phyloP scores from a whole-genome alignment of 345 rosid genomes.

The Stellera chamaejasme region DNA sequence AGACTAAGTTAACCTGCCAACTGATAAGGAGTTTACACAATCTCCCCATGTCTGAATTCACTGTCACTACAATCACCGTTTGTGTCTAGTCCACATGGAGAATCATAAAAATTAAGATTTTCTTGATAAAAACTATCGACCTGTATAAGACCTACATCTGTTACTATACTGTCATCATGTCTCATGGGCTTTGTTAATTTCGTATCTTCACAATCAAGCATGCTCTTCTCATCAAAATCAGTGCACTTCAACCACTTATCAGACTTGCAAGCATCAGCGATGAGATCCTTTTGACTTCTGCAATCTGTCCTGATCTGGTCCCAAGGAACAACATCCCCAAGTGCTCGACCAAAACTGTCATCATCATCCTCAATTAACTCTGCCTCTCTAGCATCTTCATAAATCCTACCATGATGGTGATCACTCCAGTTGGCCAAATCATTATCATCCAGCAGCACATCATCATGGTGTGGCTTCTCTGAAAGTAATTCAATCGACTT shows the following conservation, averaged over 20 bases:
- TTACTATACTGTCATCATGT: constrained; percentile 70
- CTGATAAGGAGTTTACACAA: constrained; percentile 38
- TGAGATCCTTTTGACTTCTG: constrained; percentile 64
- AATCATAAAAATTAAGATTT: constrained; percentile 89
- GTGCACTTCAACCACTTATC: constrained; percentile 89
- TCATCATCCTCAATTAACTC: constrained; percentile 86
- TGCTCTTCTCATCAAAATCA: constrained; percentile 87
- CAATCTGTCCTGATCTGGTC: constrained; percentile 66
- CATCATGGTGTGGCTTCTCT: constrained; percentile 51
- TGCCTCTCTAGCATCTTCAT: constrained; percentile 68
- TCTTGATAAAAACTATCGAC: constrained; percentile 98
- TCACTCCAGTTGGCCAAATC: constrained; percentile 83
- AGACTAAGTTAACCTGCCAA: constrained; percentile 23
- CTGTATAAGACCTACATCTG: constrained; percentile 90
- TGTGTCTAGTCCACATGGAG: constrained; percentile 90
- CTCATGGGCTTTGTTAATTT: constrained; percentile 82
- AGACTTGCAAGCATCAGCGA: constrained; percentile 69
- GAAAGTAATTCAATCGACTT: constrained; percentile 52
- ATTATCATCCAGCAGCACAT: constrained; percentile 65
- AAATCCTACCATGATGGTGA: constrained; percentile 58
- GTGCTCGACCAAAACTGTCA: constrained; percentile 82
- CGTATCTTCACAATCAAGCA: constrained; percentile 84
- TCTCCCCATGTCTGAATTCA: constrained; percentile 81
- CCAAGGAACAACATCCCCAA: constrained; percentile 92
- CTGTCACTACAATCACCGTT: constrained; percentile 75